Evolutionary conservation across 2,329 filamentous ascomycete genomes (phyloP).

Genomic region (Cadophora malorum): DNA sequence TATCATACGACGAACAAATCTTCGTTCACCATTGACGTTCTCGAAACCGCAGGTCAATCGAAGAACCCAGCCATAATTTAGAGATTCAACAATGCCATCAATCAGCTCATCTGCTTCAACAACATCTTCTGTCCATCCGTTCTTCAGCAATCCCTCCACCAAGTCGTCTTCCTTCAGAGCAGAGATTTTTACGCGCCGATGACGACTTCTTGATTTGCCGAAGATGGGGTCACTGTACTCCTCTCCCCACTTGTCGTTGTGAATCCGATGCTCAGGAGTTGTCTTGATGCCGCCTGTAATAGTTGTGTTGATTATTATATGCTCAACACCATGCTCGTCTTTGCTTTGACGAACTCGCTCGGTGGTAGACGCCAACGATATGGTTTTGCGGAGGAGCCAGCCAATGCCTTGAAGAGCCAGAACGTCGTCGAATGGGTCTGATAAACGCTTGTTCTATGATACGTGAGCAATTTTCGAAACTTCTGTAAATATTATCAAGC

Average conservation of each 20-base stretch:
- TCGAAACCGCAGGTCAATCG: background rate
- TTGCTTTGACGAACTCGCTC: background rate
- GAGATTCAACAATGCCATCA: background rate
- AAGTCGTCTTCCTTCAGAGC: background rate
- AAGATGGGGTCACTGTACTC: background rate
- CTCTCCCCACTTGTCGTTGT: background rate
- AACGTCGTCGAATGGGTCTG: background rate
- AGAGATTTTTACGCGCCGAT: background rate
- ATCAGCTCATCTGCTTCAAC: background rate
- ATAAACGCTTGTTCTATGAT: background rate
- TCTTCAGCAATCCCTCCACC: background rate
- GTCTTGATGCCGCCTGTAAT: background rate
- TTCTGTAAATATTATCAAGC: background rate
- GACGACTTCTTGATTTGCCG: background rate
- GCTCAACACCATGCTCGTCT: background rate
- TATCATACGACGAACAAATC: background rate
- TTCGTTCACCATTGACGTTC: background rate
- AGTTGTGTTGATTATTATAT: background rate
- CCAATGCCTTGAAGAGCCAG: background rate
- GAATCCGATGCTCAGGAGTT: background rate
- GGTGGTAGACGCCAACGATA: background rate
- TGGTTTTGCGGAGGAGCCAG: background rate
- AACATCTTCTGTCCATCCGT: background rate
- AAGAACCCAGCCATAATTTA: background rate
- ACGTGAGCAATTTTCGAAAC: no score